phyloP scores from a whole-genome alignment of 148 eudicot species.

The Heliosperma pusillum region DNA sequence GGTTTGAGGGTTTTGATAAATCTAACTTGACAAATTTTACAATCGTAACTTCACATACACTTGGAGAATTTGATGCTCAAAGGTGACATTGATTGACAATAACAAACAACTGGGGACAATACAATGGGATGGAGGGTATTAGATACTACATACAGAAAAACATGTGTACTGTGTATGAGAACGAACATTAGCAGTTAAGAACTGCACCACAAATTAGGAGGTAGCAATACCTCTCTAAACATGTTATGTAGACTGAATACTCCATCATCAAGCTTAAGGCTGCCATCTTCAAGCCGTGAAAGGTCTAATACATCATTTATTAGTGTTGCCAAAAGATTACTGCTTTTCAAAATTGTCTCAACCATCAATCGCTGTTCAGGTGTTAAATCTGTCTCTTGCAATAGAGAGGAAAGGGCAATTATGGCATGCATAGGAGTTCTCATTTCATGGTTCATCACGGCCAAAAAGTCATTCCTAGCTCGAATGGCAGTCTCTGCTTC shows the following conservation, averaged over 20 bases:
- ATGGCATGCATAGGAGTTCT: conserved; percentile 95
- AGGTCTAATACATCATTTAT: conserved; percentile 91
- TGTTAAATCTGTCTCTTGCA: conserved; percentile 75
- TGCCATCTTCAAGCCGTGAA: conserved; percentile 95
- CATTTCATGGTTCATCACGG: conserved; percentile 98
- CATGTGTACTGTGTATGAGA: not conserved
- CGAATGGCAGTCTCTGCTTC: conserved; percentile 93
- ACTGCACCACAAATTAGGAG: not conserved
- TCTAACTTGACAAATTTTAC: not conserved
- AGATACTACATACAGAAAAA: not conserved
- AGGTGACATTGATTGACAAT: not conserved
- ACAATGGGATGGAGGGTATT: not conserved
- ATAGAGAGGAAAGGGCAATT: conserved; percentile 75
- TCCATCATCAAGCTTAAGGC: conserved; percentile 73
- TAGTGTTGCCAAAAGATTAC: conserved; percentile 79
- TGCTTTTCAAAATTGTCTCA: conserved; percentile 83
- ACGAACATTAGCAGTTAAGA: not conserved
- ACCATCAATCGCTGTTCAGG: conserved; percentile 95
- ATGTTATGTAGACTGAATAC: conserved; percentile 70
- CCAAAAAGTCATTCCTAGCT: conserved; percentile 94
- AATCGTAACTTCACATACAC: not conserved
- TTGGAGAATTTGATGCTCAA: not conserved
- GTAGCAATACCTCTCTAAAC: conserved; percentile 57
- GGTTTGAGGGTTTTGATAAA: not conserved
- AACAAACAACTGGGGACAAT: not conserved